Conservation (phyloP, 1,284 basidiomycete species). For the Fomitopsis pinicola region DNA sequence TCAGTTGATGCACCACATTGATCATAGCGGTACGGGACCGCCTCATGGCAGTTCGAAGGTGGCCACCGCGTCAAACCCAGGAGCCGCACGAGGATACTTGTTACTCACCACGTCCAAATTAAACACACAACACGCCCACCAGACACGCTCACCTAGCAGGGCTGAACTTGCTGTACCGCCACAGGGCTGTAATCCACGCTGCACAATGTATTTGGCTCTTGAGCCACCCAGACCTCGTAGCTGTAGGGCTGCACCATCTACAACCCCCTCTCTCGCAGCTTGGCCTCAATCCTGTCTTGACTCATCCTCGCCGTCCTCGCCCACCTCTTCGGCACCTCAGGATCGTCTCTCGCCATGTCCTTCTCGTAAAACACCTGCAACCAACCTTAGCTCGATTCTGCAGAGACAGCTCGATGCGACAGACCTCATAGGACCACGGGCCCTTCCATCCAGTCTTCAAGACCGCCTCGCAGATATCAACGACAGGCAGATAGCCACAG, state of each 20-base stretch:
- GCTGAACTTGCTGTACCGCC: too few species aligned
- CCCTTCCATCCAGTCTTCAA: constrained; percentile 27
- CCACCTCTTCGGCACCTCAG: constrained; percentile 22
- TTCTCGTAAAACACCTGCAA: constrained; percentile 26
- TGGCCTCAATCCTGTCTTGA: constrained; percentile 15
- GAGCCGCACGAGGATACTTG: too few species aligned
- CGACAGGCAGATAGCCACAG: constrained; percentile 25
- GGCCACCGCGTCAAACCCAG: too few species aligned
- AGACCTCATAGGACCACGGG: constrained; percentile 28
- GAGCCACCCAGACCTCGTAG: too few species aligned
- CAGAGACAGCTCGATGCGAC: neutral
- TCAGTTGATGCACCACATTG: too few species aligned
- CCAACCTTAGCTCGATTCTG: neutral
- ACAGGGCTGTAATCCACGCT: too few species aligned
- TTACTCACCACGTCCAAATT: too few species aligned
- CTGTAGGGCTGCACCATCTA: neutral
- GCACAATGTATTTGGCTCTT: too few species aligned
- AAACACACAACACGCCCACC: too few species aligned
- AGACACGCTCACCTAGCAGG: too few species aligned
- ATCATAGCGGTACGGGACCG: too few species aligned
- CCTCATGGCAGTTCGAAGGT: too few species aligned
- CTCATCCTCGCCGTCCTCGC: constrained; percentile 18
- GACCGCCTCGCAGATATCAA: constrained; percentile 26
- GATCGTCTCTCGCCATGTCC: constrained; percentile 22
- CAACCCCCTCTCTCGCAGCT: constrained; percentile 12